Evolutionary conservation across 768 basidiomycete species (phyloP), one percentile per base, ranked within the genome.

Genomic region (Rhodosporidiobolus sp.): DNA sequence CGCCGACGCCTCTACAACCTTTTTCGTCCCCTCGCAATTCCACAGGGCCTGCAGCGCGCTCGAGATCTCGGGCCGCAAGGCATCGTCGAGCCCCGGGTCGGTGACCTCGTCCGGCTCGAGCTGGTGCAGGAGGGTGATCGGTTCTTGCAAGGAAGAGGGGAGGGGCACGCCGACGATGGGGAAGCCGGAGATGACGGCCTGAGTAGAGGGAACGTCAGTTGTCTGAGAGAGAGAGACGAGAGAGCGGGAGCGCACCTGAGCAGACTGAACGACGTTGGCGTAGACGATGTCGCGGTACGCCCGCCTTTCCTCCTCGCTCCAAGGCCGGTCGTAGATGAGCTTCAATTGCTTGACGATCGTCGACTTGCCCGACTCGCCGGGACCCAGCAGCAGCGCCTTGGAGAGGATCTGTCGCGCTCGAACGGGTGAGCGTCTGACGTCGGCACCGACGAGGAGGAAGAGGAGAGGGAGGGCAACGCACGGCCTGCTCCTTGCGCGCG

Each of bases 231-330:
- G 50, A 52, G 49, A 52, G 50, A 46, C 4, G 43, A 28, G 28
- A 38, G n/a, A 22, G 16, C 35, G 22, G 19, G 22, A 24, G 35
- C 60, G 20, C 54, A 92, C 92, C 26, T 91, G 88, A 92, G 94
- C 94, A 34, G 90, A 91, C 81, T 94, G 92, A 71, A 94, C 86
- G 32, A 91, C 93, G 80, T 94, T 95, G 62, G 89, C 89, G 77
- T 86, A 94, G 78, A 96, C 93, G 79, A 95, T 92, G 82, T 94
- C 93, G 82, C 89, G 91, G 86, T 92, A 95, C 22, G 88, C 89
- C 63, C 92, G 90, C 54, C 92, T 85, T 82, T 95, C 92, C 73
- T 88, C 86, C 58, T 88, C 87, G 77, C 88, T 90, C 84, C 92
- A 94, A 1, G 89, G 88, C 88, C 79, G 92, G 90, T 74, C 94